phyloP scores from a whole-genome alignment of 441 rosid genomes.

The Viola pubescens region DNA sequence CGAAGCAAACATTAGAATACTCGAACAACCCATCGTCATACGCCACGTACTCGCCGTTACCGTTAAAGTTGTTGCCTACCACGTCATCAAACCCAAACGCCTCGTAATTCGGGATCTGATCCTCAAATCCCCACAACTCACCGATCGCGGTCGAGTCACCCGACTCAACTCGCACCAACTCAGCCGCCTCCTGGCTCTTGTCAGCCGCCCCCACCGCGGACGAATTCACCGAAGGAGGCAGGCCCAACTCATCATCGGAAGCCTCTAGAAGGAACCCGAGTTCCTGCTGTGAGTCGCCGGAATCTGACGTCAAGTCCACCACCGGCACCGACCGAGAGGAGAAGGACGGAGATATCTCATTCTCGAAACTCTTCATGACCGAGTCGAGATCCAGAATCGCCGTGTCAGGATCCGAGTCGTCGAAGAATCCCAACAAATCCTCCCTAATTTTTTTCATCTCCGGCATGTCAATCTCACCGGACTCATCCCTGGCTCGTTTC shows the following conservation, averaged over 20 bases:
- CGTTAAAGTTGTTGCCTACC: conserved; percentile 13
- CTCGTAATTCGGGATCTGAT: conserved; percentile 35
- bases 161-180: conserved; percentile 33
- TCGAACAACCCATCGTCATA: conserved; percentile 47
- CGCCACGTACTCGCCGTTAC: conserved; percentile 26
- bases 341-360: conserved; percentile 34
- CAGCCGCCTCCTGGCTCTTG: conserved; percentile 19
- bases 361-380: conserved; percentile 62
- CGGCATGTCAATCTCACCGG: conserved; percentile 29
- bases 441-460: conserved; percentile 58
- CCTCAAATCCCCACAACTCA: conserved; percentile 48
- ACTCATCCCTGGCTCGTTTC: conserved; percentile 41
- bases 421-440: conserved; percentile 41
- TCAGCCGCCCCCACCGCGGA: conserved; percentile 8
- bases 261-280: conserved; percentile 69
- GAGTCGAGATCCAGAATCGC: conserved; percentile 51
- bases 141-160: conserved; percentile 30
- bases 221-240: conserved; percentile 37
- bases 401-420: conserved; percentile 41
- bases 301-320: conserved; percentile 33
- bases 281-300: conserved; percentile 53
- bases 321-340: conserved; percentile 17
- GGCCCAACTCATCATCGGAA: conserved; percentile 81
- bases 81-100: conserved; percentile 34
- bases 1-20: conserved; percentile 36